Base-by-base conservation (phyloP, 257 asterid species). In the Eustoma russellianum region DNA sequence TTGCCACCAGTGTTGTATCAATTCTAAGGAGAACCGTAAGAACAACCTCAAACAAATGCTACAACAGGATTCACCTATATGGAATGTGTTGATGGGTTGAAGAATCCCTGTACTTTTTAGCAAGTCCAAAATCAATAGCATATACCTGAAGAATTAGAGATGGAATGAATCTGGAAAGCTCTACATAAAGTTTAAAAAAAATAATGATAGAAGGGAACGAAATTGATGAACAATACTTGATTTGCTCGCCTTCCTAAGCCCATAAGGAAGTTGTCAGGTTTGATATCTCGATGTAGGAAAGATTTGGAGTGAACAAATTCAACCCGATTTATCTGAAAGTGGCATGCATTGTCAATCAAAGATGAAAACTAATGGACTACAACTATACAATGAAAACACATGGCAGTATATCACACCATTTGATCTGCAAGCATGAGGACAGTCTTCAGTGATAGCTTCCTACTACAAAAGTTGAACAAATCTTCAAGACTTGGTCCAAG, bases 391-490 rank as follows among this genome's bases (percentile, higher is more conserved):
- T 15, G 10, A 52, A 45, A 57, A 51, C 41, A 35, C 49, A 47
- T 47, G 56, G 53, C 46, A 46, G 15, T 65, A 59, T 19, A 47
- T 24, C 44, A 16, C 63, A 85, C 95, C 89, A 85, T 82, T 76
- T 85, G 94, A 77, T 88, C 96, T 1, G 92, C 95, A 45, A 88
- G 94, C 95, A 88, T 88, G 59, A 88, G 88, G 66, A 85, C 95
- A 45, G 97, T 88, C 77, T 88, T 88, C 61, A 88, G 68, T 41
- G 97, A 82, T 51, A 88, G 73, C 74, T 81, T 85, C 74, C 92
- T 74, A 67, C 86, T 88, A 56, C 95, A 88, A 78, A 82, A 88
- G 76, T 77, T 88, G 53, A 85, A 88, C 61, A 88, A 70, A 75
- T 88, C 95, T 77, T 88, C 97, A 73, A 88, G 92, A 74, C 95